phyloP scores from a whole-genome alignment of 1,139 yeast genomes.

The Kodamaea plutei region DNA sequence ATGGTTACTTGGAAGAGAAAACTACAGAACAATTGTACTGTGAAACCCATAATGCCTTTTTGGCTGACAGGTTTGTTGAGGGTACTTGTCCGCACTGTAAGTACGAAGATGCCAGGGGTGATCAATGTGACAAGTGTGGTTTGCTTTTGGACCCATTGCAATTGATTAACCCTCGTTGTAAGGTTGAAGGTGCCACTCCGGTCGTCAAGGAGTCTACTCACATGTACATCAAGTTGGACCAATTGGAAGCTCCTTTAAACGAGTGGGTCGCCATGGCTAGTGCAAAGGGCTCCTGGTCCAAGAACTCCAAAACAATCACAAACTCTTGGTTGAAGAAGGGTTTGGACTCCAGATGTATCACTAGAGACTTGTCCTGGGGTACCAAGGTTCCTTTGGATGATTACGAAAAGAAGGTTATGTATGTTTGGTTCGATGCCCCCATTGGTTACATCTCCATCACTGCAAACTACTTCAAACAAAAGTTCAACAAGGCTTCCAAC shows the following conservation, averaged over 20 bases:
- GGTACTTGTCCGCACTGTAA: conserved; percentile 96
- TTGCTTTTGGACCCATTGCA: conserved; percentile 84
- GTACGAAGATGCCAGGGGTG: conserved; percentile 97
- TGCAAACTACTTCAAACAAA: conserved; percentile 73
- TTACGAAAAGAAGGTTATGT: conserved; percentile 82
- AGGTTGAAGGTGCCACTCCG: conserved; percentile 81
- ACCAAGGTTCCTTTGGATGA: conserved; percentile 90
- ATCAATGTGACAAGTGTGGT: conserved; percentile 98
- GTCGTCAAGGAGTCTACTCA: conserved; percentile 79
- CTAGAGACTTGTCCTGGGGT: conserved; percentile 97
- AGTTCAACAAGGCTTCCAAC: conserved; percentile 41
- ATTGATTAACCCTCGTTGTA: conserved; percentile 91
- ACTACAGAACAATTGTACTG: conserved; percentile 88
- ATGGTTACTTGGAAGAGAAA: conserved; percentile 80
- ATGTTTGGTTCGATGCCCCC: conserved; percentile 98
- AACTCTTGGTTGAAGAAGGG: conserved; percentile 94
- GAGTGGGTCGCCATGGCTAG: conserved; percentile 71
- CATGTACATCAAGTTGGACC: conserved; percentile 76
- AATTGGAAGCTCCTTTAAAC: conserved; percentile 69
- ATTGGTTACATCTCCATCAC: conserved; percentile 96
- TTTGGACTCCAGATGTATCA: conserved; percentile 88
- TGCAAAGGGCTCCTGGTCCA: conserved; percentile 81
- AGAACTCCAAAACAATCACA: conserved; percentile 83
- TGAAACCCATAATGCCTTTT: conserved; percentile 80
- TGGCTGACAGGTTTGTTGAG: conserved; percentile 96